Base-by-base conservation (phyloP, 768 basidiomycete genomes). In the Pleurotus sapidus region DNA sequence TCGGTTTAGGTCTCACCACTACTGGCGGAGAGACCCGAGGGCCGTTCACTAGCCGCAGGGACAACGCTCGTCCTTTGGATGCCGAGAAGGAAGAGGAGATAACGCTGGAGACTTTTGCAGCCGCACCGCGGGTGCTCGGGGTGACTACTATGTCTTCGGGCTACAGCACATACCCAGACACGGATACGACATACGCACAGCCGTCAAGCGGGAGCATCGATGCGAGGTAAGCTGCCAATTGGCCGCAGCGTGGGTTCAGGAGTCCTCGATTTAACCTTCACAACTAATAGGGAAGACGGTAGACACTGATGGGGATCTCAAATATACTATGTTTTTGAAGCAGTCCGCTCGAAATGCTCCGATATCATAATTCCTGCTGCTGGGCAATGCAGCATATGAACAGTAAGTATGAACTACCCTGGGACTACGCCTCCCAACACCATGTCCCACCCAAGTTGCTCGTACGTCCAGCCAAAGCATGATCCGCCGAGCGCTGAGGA, bases 381-480 rank as follows among this genome's bases (percentile, higher is more conserved):
- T 34, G 9, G 30, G 30, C 30, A 34, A 34, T 8, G 30, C 8
- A 34, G 30, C 11, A 20, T 20, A 20, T 20, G 30, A 34, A 34
- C 8, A 34, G 8, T 7, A 34, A 34, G 9, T 7, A 11, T 11
- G 9, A 34, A 9, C 11, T 34, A 34, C 3, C 6, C 8, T 3
- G 47, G 24, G 12, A 49, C 60, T 20, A 67, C 47, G 23, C 70
- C 72, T 25, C 70, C 73, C 43, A 46, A 46, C 1, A 53, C 48
- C 67, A 75, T 70, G 56, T 67, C 59, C 74, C 74, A 75, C 1
- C 75, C 75, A 6, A 76, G 63, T 55, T 67, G 66, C 17, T 72
- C 67, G 46, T 73, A 72, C 8, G 72, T 70, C 73, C 74, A 75
- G 5, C 73, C 73, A 58, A 73, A 72, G 47, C 68, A 68, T 14